phyloP scores from a whole-genome alignment of 2,329 filamentous ascomycete species.

The Pyrenochaeta sp. region DNA sequence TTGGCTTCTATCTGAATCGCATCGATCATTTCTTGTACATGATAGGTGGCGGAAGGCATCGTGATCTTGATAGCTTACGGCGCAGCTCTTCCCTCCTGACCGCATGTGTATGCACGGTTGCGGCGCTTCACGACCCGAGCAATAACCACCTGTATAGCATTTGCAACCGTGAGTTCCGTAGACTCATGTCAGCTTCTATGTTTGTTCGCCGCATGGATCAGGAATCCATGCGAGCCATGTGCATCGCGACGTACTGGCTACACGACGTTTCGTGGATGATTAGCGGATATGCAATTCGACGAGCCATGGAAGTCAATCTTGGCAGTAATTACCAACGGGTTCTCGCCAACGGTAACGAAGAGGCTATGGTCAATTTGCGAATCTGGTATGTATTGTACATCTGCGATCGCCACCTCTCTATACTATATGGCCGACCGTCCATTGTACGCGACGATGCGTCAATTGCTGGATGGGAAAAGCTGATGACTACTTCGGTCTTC shows the following conservation, averaged over 20 bases:
- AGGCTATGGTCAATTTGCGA: conserved; percentile 63
- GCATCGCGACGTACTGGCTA: conserved; percentile 69
- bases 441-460: conserved; percentile 67
- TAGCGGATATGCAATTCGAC: conserved; percentile 62
- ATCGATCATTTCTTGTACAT: conserved; percentile 60
- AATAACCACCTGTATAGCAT: conserved; percentile 61
- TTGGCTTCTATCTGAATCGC: conserved; percentile 53
- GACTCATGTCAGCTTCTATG: conserved; percentile 65
- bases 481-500: conserved; percentile 61
- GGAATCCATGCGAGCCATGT: conserved; percentile 67
- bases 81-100: conserved; percentile 64
- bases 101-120: conserved; percentile 65
- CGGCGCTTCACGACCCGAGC: conserved; percentile 66
- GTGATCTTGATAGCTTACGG: conserved; percentile 57
- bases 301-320: conserved; percentile 60
- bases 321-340: conserved; percentile 55
- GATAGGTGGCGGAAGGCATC: conserved; percentile 55
- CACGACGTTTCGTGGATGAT: conserved; percentile 70
- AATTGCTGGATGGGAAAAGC: conserved; percentile 66
- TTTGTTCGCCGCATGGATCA: conserved; percentile 66
- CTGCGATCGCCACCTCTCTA: conserved; percentile 72
- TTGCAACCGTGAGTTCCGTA: conserved; percentile 66
- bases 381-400: conserved; percentile 69
- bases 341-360: conserved; percentile 50
- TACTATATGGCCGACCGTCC: conserved; percentile 66